Base-by-base conservation (phyloP, 495 filamentous ascomycete genomes). In the Hypoxylon trugodes region DNA sequence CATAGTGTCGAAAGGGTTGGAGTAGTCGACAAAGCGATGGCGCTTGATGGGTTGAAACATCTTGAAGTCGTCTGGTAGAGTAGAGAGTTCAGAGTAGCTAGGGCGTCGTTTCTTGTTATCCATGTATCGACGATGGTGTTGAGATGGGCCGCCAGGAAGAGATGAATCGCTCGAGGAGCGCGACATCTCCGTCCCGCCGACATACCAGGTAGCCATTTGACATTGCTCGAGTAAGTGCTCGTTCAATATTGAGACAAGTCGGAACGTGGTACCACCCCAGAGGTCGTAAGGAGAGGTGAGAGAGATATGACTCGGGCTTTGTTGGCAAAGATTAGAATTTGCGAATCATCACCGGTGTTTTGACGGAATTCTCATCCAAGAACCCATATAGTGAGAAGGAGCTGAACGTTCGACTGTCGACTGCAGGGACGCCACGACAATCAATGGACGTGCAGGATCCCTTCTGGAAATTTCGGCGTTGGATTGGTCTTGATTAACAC, bases 161-260 rank as follows among this genome's bases (percentile, higher is more conserved):
- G 59, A 66, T 52, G 68, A 73, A 48, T 73, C 70, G 67, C 70
- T 73, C 51, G 68, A 59, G 49, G 70, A 73, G 58, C 70, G 70
- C 62, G 68, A 56, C 70, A 73, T 73, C 65, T 68, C 67, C 49
- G 68, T 70, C 46, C 70, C 70, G 36, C 70, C 70, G 48, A 68
- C 64, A 40, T 70, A 62, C 70, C 70, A 70, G 63, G 57, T 59
- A 32, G 70, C 70, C 70, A 73, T 73, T 66, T 68, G 66, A 68
- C 70, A 73, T 73, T 46, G 60, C 65, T 68, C 35, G 54, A 54
- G 51, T 30, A 38, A 21, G 37, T 46, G 19, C 45, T 53, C 33
- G 52, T 56, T 61, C 37, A 40, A 25, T 52, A 38, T 57, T 41
- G 40, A 56, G 52, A 28, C 33, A 56, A 41, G 51, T 57, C 26